Evolutionary conservation across 2,329 filamentous ascomycete genomes (phyloP).

Genomic region (Metarhizium sp.): DNA sequence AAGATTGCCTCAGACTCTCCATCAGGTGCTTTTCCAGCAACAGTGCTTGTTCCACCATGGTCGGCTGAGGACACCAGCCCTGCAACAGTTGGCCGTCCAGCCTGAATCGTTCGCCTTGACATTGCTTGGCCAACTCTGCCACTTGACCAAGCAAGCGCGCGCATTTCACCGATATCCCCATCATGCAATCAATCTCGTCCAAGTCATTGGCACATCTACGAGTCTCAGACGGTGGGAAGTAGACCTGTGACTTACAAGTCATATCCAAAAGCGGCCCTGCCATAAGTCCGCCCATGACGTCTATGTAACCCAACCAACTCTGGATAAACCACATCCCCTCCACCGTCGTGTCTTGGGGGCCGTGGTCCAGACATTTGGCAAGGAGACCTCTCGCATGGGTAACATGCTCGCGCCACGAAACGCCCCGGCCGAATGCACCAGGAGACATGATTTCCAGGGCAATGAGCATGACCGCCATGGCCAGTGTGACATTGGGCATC

Average conservation of each 20-base stretch:
- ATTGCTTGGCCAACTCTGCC: constrained; percentile 59
- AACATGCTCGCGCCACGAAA: constrained; percentile 74
- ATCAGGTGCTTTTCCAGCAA: constrained; percentile 52
- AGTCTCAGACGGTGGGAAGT: background rate
- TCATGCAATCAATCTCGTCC: constrained; percentile 73
- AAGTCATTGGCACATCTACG: constrained; percentile 1
- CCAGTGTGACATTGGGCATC: constrained; percentile 64
- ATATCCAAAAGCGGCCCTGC: constrained; percentile 33
- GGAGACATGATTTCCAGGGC: constrained; percentile 79
- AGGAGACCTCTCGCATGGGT: constrained; percentile 69
- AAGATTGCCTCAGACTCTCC: constrained; percentile 37
- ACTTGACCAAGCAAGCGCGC: constrained; percentile 72
- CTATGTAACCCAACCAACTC: constrained; percentile 77
- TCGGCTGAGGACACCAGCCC: constrained; percentile 49
- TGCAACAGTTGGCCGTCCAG: constrained; percentile 24
- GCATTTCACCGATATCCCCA: constrained; percentile 49
- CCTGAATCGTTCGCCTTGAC: constrained; percentile 56
- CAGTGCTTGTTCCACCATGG: constrained; percentile 36
- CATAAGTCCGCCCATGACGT: constrained; percentile 64
- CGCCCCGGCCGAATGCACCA: constrained; percentile 68
- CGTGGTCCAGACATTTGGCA: constrained; percentile 41
- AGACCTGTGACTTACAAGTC: background rate
- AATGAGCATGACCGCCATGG: constrained; percentile 76
- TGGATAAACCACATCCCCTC: constrained; percentile 64
- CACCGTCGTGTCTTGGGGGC: constrained; percentile 37